Percentiles rank a stretch among this genome's conserved stretches.
phyloP scores from a whole-genome alignment of 1,284 basidiomycete genomes.

The Flammula alnicola region DNA sequence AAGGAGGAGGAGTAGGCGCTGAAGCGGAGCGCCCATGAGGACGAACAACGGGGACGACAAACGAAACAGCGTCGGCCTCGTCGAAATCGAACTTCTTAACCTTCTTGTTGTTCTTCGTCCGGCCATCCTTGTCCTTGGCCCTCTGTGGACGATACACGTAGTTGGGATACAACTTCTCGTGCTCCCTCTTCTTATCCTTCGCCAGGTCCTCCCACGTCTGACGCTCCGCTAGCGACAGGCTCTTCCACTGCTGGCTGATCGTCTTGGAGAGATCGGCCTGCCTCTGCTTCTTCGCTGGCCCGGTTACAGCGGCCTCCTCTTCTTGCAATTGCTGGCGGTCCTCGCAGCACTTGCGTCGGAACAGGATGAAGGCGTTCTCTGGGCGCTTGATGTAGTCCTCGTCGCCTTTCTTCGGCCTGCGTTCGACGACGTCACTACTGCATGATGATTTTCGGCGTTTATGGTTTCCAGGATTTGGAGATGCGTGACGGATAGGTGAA shows the following conservation, averaged over 20 bases:
- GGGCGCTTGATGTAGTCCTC: conserved; percentile 81
- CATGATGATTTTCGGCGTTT: conserved; percentile 65
- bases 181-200: conserved; percentile 65
- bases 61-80: conserved; percentile 56
- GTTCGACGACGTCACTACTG: conserved; percentile 62
- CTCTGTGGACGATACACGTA: conserved; percentile 80
- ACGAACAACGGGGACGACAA: conserved; percentile 51
- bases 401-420: conserved; percentile 76
- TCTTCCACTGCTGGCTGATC: conserved; percentile 78
- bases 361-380: conserved; percentile 82
- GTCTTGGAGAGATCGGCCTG: conserved; percentile 72
- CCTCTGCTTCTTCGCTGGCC: conserved; percentile 48
- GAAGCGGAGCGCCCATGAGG: conserved; percentile 57
- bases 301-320: conserved; percentile 52
- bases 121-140: conserved; percentile 59
- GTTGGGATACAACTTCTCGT: conserved; percentile 70
- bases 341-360: conserved; percentile 76
- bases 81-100: conserved; percentile 48
- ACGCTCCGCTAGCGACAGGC: conserved; percentile 60
- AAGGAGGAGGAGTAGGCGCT: conserved; percentile 57
- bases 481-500: conserved; percentile 34
- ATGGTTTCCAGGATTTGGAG: conserved; percentile 42
- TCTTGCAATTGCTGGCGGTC: conserved; percentile 59
- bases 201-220: conserved; percentile 69
- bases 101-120: conserved; percentile 49